A percentile compares a stretch with the other conserved stretches of the same genome.
Conservation (phyloP, 2,329 filamentous ascomycete species). For the Clonostachys rhizophaga region DNA sequence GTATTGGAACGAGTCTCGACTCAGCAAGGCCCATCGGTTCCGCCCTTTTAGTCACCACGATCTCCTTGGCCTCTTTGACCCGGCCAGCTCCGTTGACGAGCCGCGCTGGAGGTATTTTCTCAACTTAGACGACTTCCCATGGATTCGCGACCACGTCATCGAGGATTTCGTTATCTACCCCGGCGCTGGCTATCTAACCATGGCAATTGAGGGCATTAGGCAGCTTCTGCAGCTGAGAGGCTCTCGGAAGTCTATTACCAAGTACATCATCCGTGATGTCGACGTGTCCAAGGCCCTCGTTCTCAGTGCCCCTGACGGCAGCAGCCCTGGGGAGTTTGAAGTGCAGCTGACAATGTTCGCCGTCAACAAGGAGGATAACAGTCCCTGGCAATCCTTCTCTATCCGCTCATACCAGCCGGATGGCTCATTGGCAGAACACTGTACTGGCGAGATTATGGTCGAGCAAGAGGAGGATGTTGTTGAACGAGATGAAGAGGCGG, state of each 20-base stretch:
- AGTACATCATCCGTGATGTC: slow-evolving; percentile 1
- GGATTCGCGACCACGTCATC: slow-evolving; percentile 23
- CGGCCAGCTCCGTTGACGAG: slow-evolving; percentile 11
- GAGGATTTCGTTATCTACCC: slow-evolving; percentile 20
- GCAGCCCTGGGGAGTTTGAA: too few relatives aligned
- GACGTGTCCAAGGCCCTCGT: background rate
- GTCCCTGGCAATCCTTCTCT: background rate
- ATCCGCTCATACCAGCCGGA: too few relatives aligned
- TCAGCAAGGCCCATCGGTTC: slow-evolving; percentile 13
- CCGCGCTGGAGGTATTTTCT: slow-evolving; percentile 23
- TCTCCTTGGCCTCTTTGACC: slow-evolving; percentile 12
- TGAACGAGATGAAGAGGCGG: too few relatives aligned
- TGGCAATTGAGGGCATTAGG: slow-evolving; percentile 21
- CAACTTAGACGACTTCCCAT: slow-evolving; percentile 15
- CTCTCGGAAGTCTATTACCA: background rate
- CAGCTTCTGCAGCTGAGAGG: slow-evolving; percentile 3
- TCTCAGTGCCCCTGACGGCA: too few relatives aligned
- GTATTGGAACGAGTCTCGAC: slow-evolving; percentile 11
- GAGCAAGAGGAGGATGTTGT: too few relatives aligned
- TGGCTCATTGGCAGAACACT: too few relatives aligned
- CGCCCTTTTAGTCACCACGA: slow-evolving; percentile 14
- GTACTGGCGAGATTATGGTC: too few relatives aligned
- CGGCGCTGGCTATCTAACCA: slow-evolving; percentile 22
- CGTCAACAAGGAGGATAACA: too few relatives aligned
- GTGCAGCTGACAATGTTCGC: too few relatives aligned